Evolutionary conservation across 2,329 filamentous ascomycete genomes (phyloP), one percentile per base, ranked within the genome.

Genomic region (Rachicladosporium sp.): DNA sequence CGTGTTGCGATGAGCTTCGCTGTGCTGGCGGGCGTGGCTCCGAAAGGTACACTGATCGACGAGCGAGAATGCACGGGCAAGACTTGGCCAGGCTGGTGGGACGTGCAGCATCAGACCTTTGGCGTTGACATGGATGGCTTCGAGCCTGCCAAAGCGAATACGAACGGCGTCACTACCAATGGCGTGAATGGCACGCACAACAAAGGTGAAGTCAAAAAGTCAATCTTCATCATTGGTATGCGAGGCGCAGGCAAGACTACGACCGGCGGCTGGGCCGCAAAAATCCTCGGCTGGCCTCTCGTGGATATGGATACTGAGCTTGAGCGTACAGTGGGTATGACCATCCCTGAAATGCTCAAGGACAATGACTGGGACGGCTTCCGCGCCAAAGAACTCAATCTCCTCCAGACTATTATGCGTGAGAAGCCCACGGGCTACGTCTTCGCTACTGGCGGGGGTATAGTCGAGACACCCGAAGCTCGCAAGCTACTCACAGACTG

Each of bases 81-180:
- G 70, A 98, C 91, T 2, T 98, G 91, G 91, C 91, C 91, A 0
- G 91, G 89, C 7, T 98, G 91, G 86, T 98, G 91, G 91, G 91
- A 98, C 60, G 77, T 80, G 11, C 65, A 96, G 41, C 79, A 80
- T 13, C 77, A 82, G 49, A 74, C 76, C 10, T 98, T 95, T 67
- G 71, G 78, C 29, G 82, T 83, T 21, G 64, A 71, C 21, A 67
- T 96, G n/a, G 74, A 80, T 44, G 91, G 91, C 9, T 74, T 80
- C 29, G 86, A 93, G 50, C 48, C 56, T n/a, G 50, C 58, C 6
- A 27, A 31, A 21, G 31, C 35, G 21, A 13, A 35, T 13, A 57
- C 23, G 58, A 47, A 48, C 13, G 46, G 50, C 3, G 50, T 55
- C 9, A 48, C 55, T 38, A 60, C 60, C 42, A 67, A 63, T 34